These are phyloP conservation scores for Fusarium papillatum DNA, from an alignment of 2,329 filamentous ascomycete species.

Conservation along the genomic window DNA sequence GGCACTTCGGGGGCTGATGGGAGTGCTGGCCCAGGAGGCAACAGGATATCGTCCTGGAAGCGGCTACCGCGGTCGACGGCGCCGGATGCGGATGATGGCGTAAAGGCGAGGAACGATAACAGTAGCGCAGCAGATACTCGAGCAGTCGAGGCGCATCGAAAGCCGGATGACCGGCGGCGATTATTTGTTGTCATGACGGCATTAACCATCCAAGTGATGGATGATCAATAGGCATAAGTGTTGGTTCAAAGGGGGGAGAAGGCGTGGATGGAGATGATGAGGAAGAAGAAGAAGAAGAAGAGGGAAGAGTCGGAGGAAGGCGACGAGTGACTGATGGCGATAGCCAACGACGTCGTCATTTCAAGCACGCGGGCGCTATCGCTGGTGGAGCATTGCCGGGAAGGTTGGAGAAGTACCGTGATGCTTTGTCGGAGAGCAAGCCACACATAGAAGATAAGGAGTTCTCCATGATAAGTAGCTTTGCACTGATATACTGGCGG, in stretches of 20 bases:
- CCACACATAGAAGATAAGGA: not conserved
- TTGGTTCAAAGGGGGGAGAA: not conserved
- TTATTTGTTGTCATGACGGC: constrained; percentile 38
- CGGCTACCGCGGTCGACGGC: constrained; percentile 50
- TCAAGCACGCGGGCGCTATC: constrained; percentile 43
- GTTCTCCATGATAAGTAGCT: not conserved
- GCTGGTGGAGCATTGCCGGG: constrained; percentile 32
- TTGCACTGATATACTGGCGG: accelerated
- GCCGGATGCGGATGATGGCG: constrained; percentile 54
- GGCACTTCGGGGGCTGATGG: constrained; percentile 59
- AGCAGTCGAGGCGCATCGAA: constrained; percentile 67
- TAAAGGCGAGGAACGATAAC: constrained; percentile 76
- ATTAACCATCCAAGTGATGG: constrained; percentile 20
- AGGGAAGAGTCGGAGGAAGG: constrained; percentile 24
- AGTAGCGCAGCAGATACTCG: constrained; percentile 74
- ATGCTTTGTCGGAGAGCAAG: not conserved
- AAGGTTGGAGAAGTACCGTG: constrained; percentile 15
- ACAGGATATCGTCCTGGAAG: constrained; percentile 56
- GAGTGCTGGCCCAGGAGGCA: constrained; percentile 56
- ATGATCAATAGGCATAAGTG: constrained; percentile 13
- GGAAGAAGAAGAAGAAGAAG: not conserved
- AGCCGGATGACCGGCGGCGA: constrained; percentile 28
- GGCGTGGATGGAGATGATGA: constrained; percentile 17
- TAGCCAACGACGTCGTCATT: constrained; percentile 47
- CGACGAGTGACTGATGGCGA: constrained; percentile 29